Evolutionary conservation across 129 eudicot species (phyloP).

Genomic region (Saposhnikovia divaricata): DNA sequence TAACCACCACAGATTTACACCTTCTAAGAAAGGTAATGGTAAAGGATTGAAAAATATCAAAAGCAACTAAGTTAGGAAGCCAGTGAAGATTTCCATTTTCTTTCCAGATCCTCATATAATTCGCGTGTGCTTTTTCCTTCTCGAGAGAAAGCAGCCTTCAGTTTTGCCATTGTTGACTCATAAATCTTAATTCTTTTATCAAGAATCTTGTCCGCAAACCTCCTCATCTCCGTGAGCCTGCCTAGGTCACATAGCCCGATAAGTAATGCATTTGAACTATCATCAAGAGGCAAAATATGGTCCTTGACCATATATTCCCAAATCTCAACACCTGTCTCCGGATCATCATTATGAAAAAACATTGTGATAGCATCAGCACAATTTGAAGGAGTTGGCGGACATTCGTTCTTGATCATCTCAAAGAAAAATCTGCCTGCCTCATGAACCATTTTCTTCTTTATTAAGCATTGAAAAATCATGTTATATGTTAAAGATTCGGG

Average conservation of each 20-base stretch:
- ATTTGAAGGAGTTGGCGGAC: conserved; percentile 56
- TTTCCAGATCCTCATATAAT: conserved; percentile 40
- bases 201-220: conserved; percentile 53
- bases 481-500: conserved; percentile 68
- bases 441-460: conserved; percentile 58
- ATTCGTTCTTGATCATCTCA: conserved; percentile 85
- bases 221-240: conserved; percentile 57
- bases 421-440: conserved; percentile 62
- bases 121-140: conserved; percentile 47
- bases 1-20: background rate
- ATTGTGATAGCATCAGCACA: conserved; percentile 59
- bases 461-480: conserved; percentile 52
- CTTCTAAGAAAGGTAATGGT: background rate
- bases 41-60: background rate
- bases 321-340: conserved; percentile 67
- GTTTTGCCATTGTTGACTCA: conserved; percentile 66
- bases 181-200: conserved; percentile 37
- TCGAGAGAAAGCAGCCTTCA: conserved; percentile 41
- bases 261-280: conserved; percentile 68
- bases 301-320: conserved; percentile 68
- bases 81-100: conserved; percentile 61
- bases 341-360: conserved; percentile 76
- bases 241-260: conserved; percentile 54
- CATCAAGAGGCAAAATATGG: conserved; percentile 46
- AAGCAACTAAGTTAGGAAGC: background rate